A percentile compares a stretch with the other conserved stretches of the same genome.
Evolutionary conservation across 2,329 filamentous ascomycete species (phyloP).

Genomic region (Bertia moriformis): DNA sequence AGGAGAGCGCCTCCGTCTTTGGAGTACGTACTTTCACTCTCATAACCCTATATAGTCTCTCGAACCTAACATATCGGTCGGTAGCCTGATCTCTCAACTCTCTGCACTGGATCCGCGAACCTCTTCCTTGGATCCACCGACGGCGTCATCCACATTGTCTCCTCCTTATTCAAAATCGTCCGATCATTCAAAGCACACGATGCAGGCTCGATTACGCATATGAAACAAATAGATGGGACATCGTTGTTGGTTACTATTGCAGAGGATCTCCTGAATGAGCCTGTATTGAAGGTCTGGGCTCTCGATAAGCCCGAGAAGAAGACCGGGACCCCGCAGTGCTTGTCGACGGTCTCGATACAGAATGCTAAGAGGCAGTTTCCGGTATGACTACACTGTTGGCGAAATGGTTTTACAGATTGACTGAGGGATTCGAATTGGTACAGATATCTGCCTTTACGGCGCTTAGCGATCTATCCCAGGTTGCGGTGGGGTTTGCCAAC

Average conservation of each 20-base stretch:
- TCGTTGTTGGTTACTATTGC: conserved; percentile 72
- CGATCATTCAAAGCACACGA: conserved; percentile 81
- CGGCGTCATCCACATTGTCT: conserved; percentile 77
- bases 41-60: conserved; percentile 41
- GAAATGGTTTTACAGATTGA: too few species aligned
- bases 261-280: conserved; percentile 78
- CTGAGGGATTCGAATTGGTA: background rate
- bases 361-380: conserved; percentile 89
- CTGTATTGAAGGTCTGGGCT: conserved; percentile 92
- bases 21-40: background rate
- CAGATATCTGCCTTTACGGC: conserved; percentile 72
- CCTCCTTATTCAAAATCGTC: conserved; percentile 72
- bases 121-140: conserved; percentile 78
- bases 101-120: conserved; percentile 76
- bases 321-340: conserved; percentile 73
- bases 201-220: conserved; percentile 66
- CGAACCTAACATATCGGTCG: conserved; percentile 66
- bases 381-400: too few species aligned
- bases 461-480: conserved; percentile 75
- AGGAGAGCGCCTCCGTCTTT: background rate
- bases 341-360: conserved; percentile 72
- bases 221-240: conserved; percentile 81
- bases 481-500: conserved; percentile 91
- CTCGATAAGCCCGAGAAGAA: conserved; percentile 89
- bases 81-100: conserved; percentile 67